Base-by-base conservation (phyloP, 352 stramenopile genomes). In the Phytophthora agathidicida region DNA sequence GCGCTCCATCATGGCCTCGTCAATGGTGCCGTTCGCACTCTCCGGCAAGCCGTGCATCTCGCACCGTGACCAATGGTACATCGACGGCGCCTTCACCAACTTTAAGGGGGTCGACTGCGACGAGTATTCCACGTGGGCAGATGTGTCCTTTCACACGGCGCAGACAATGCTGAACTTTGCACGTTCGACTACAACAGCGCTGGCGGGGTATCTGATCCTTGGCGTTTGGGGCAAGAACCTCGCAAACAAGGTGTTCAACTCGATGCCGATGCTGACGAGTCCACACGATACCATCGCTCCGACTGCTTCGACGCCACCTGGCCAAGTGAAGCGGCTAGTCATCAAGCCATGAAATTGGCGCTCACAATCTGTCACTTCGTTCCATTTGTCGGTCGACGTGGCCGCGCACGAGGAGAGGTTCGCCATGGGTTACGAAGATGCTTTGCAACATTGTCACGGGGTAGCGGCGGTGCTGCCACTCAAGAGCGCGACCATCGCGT, bases 71-170 rank as follows among this genome's bases (percentile, higher is more conserved):
- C 38, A 86, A 28, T 87, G 77, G 75, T 90, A 90, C 56, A 69
- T 90, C n/a, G 80, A 90, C 51, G 80, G 80, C 36, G 75, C 66
- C 35, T 71, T 90, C 52, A 88, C 75, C 63, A 90, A 88, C 63
- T 88, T 88, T 32, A 90, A 86, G 50, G 80, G 80, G 24, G 65
- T 87, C 22, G 77, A 79, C 53, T 71, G 71, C 37, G 80, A 82
- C 36, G 53, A 75, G 17, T 88, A 90, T 68, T 80, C 71, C 52
- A 90, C 80, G 6, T 72, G 61, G 68, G 64, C 68, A 23, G 80
- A 88, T 19, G 7, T 90, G 4, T 72, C 73, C 47, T 87, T 76
- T 64, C 75, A 90, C 64, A 57, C 60, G 7, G 55, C 65, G 52
- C 77, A 88, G 53, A 56, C 79, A 1, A 62, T 68, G n/a, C 43